A percentile compares a stretch with the other conserved stretches of the same genome.
Conservation (phyloP, 2,329 filamentous ascomycete species). For the Exophiala alcalophila region DNA sequence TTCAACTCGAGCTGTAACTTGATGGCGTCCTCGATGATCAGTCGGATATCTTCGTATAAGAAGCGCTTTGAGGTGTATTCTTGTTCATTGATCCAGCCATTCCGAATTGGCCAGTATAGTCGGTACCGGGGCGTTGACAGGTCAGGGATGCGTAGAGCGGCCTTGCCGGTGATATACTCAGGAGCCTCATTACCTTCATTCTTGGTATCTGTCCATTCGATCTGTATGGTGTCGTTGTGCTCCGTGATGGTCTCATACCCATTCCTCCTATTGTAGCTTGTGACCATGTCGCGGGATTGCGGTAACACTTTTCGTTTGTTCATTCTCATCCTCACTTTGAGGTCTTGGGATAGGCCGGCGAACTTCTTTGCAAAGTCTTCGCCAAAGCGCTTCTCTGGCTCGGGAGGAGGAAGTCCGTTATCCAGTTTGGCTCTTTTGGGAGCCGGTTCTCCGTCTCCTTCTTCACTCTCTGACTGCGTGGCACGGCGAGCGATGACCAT, state of each 20-base stretch:
- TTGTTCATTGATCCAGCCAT: conserved; percentile 85
- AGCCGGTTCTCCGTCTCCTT: conserved; percentile 73
- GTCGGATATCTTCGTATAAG: conserved; percentile 81
- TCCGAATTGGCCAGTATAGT: conserved; percentile 84
- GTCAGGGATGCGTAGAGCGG: conserved; percentile 83
- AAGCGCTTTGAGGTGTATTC: conserved; percentile 79
- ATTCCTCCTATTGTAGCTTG: conserved; percentile 86
- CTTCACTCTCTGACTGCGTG: conserved; percentile 76
- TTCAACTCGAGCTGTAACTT: conserved; percentile 75
- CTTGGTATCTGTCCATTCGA: conserved; percentile 89
- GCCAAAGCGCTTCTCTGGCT: conserved; percentile 78
- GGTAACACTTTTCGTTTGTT: conserved; percentile 94
- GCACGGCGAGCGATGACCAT: conserved; percentile 86
- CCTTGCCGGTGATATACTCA: conserved; percentile 74
- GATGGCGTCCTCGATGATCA: conserved; percentile 81
- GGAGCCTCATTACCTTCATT: conserved; percentile 56
- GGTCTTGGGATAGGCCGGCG: conserved; percentile 75
- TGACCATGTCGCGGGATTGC: conserved; percentile 94
- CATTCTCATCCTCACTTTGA: conserved; percentile 84
- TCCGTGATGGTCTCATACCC: conserved; percentile 83
- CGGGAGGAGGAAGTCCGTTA: conserved; percentile 43
- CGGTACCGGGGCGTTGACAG: conserved; percentile 85
- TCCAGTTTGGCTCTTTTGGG: conserved; percentile 64
- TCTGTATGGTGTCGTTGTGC: conserved; percentile 89
- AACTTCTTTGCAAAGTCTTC: conserved; percentile 73